These are phyloP conservation scores for Penicillium verrucosum DNA, from an alignment of 2,329 filamentous ascomycete genomes.

Conservation along the genomic window DNA sequence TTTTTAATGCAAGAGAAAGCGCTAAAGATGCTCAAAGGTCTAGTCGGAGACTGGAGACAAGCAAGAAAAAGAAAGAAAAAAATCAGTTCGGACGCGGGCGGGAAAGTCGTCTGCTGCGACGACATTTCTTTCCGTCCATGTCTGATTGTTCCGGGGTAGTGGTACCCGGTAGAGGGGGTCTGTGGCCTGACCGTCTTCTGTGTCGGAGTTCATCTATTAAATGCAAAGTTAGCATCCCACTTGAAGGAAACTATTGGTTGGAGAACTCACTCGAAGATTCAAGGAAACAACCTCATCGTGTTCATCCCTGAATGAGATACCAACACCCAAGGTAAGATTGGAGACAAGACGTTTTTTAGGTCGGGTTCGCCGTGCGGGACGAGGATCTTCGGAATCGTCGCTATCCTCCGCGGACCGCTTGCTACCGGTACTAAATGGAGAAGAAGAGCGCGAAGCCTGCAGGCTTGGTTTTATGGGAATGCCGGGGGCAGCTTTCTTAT, in stretches of 20 bases:
- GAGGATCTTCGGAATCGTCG: constrained; percentile 37
- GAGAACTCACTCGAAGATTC: constrained; percentile 31
- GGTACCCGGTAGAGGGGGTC: background rate
- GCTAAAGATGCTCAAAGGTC: constrained; percentile 16
- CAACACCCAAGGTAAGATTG: constrained; percentile 36
- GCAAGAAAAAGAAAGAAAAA: constrained; percentile 6
- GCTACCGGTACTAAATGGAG: constrained; percentile 41
- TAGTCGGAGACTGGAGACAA: constrained; percentile 2
- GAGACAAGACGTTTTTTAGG: constrained; percentile 34
- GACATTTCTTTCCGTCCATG: constrained; percentile 6
- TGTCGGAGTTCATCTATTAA: constrained; percentile 17
- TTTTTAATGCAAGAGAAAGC: constrained; percentile 22
- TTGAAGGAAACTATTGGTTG: background rate
- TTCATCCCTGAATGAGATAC: constrained; percentile 38
- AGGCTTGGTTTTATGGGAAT: constrained; percentile 33
- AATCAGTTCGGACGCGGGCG: constrained; percentile 15
- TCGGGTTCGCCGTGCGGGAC: constrained; percentile 28
- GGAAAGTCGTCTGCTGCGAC: constrained; percentile 22
- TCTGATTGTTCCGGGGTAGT: constrained; percentile 11
- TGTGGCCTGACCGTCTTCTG: constrained; percentile 15
- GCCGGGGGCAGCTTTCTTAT: constrained; percentile 21
- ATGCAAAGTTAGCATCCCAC: background rate
- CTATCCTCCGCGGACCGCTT: constrained; percentile 43
- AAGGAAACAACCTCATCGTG: constrained; percentile 40
- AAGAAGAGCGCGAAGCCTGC: constrained; percentile 41